A percentile compares a stretch with the other conserved stretches of the same genome.
These are phyloP conservation scores for Ceratocystiopsis sp. DNA, from an alignment of 2,329 filamentous ascomycete species.

Conservation along the genomic window DNA sequence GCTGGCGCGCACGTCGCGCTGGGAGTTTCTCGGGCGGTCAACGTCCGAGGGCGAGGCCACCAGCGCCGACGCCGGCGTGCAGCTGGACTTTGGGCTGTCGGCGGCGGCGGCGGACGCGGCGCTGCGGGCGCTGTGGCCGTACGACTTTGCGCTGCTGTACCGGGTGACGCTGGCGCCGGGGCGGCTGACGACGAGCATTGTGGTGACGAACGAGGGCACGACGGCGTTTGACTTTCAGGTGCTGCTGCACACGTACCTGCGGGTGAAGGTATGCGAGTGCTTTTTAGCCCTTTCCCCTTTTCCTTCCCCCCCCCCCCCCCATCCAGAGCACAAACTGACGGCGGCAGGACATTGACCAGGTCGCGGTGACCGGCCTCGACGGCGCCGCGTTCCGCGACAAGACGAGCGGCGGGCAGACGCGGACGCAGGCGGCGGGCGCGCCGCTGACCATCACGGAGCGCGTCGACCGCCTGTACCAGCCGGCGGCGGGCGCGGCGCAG, in stretches of 20 bases:
- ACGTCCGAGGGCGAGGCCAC: constrained; percentile 39
- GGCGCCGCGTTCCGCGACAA: constrained; percentile 72
- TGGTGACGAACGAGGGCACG: constrained; percentile 75
- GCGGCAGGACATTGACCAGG: constrained; percentile 59
- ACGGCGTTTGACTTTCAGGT: constrained; percentile 80
- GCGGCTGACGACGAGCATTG: constrained; percentile 61
- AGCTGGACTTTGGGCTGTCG: constrained; percentile 89
- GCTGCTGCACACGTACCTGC: constrained; percentile 81
- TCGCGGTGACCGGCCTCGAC: constrained; percentile 59
- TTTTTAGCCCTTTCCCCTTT: neutral
- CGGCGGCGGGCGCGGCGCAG: constrained; percentile 39
- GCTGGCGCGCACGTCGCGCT: constrained; percentile 75
- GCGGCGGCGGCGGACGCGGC: constrained; percentile 52
- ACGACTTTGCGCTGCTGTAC: constrained; percentile 81
- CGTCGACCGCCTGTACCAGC: constrained; percentile 78
- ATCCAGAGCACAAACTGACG: constrained; percentile 1
- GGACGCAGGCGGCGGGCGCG: constrained; percentile 43
- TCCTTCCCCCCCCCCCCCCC: neutral
- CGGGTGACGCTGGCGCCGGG: constrained; percentile 69
- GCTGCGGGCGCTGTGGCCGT: constrained; percentile 60
- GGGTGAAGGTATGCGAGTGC: constrained; percentile 48
- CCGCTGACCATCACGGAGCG: constrained; percentile 58
- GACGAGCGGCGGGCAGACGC: constrained; percentile 45
- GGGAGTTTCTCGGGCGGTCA: constrained; percentile 89
- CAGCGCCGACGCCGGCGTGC: constrained; percentile 45